phyloP scores from a whole-genome alignment of 768 basidiomycete genomes.

The Auricularia sp. region DNA sequence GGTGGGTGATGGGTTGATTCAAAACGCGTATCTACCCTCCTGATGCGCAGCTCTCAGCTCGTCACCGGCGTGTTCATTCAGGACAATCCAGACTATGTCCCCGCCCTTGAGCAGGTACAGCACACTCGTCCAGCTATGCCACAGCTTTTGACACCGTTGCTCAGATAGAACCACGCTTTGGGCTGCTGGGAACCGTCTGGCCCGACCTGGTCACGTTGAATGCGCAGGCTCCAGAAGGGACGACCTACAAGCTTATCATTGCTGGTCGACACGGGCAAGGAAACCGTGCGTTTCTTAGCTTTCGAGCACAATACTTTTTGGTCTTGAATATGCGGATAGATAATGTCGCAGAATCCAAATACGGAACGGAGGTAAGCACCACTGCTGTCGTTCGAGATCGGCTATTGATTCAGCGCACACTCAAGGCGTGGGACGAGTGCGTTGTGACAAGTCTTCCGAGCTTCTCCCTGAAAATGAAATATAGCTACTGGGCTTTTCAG shows the following conservation, averaged over 20 bases:
- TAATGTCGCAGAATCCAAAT: neutral
- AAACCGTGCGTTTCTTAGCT: neutral
- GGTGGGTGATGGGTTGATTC: neutral
- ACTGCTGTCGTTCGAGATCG: neutral
- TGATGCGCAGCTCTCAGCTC: neutral
- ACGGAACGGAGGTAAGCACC: neutral
- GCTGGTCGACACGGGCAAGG: conserved; percentile 1
- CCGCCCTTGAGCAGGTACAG: neutral
- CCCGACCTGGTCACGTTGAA: neutral
- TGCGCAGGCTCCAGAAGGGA: neutral
- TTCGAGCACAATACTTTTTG: neutral
- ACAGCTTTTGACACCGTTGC: neutral
- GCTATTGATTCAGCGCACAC: neutral
- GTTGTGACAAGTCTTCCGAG: neutral
- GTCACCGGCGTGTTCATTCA: neutral
- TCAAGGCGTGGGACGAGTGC: neutral
- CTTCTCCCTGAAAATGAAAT: neutral
- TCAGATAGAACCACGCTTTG: neutral
- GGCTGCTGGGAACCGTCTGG: neutral
- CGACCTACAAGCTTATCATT: neutral
- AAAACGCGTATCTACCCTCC: neutral
- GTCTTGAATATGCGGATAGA: neutral
- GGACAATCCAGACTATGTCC: neutral
- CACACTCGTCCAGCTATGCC: neutral
- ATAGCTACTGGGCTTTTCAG: neutral